Conservation (phyloP, 208 protist species). For the Giardia duodenalis region DNA sequence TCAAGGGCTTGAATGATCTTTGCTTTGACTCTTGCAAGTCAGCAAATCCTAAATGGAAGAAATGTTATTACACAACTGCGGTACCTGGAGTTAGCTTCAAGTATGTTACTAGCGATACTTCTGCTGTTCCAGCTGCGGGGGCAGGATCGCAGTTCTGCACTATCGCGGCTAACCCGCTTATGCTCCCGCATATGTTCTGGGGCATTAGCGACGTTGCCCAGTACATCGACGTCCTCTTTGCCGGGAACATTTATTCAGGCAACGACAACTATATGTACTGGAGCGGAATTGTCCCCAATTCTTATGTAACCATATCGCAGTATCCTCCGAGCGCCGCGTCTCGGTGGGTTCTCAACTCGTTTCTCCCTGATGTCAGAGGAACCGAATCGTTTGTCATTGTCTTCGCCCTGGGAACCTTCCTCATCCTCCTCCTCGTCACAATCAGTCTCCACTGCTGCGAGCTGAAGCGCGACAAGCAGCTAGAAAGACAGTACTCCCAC, state of each 20-base stretch:
- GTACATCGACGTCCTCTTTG: not conserved
- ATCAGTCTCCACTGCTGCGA: not conserved
- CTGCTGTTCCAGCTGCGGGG: too few relatives aligned
- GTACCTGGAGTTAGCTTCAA: not conserved
- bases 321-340: not conserved
- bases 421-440: not conserved
- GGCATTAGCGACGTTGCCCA: not conserved
- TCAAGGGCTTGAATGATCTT: not conserved
- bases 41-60: not conserved
- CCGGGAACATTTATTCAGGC: not conserved
- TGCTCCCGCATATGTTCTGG: not conserved
- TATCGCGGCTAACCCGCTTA: not conserved
- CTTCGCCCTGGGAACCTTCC: not conserved
- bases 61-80: not conserved
- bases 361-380: not conserved
- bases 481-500: not conserved
- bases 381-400: not conserved
- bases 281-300: not conserved
- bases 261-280: not conserved
- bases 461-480: not conserved
- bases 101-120: not conserved
- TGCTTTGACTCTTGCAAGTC: not conserved
- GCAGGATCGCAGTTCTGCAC: not conserved
- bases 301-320: not conserved
- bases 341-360: not conserved